Evolutionary conservation across 371 early-diverging fungal genomes (phyloP).

Genomic region (Mortierella sp.): DNA sequence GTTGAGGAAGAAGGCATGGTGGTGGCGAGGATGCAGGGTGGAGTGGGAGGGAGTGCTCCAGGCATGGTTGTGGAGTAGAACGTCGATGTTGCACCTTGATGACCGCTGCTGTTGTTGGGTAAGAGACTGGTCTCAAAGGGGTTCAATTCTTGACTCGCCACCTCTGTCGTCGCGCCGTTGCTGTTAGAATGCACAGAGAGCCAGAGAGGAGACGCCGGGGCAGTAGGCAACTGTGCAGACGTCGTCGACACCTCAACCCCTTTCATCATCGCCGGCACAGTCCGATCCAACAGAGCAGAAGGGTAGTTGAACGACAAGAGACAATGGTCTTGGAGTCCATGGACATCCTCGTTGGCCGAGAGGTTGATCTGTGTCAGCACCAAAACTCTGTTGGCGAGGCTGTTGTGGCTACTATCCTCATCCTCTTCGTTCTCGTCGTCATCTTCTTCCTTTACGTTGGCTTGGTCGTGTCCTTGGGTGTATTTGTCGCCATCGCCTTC

Average conservation of each 20-base stretch:
- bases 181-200: not conserved
- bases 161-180: too few relatives aligned
- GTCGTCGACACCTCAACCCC: not conserved
- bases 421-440: conserved; percentile 24
- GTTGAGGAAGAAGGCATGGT: not conserved
- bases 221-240: not conserved
- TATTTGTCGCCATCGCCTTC: not conserved
- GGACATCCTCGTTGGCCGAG: conserved; percentile 20
- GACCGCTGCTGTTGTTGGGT: not conserved
- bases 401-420: conserved; percentile 23
- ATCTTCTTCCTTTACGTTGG: not conserved
- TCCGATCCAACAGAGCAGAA: not conserved
- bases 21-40: not conserved
- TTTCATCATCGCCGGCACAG: too few relatives aligned
- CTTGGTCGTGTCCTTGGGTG: not conserved
- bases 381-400: conserved; percentile 30
- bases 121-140: not conserved
- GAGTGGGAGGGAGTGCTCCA: not conserved
- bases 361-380: conserved; percentile 30
- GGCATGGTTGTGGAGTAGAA: not conserved
- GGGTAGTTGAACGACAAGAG: conserved; percentile 24
- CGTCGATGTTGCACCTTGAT: not conserved
- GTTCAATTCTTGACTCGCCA: not conserved
- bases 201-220: not conserved
- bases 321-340: conserved; percentile 21